A percentile compares a stretch with the other conserved stretches of the same genome.
Conservation (phyloP, 495 filamentous ascomycete genomes). For the Daldinia concentrica region DNA sequence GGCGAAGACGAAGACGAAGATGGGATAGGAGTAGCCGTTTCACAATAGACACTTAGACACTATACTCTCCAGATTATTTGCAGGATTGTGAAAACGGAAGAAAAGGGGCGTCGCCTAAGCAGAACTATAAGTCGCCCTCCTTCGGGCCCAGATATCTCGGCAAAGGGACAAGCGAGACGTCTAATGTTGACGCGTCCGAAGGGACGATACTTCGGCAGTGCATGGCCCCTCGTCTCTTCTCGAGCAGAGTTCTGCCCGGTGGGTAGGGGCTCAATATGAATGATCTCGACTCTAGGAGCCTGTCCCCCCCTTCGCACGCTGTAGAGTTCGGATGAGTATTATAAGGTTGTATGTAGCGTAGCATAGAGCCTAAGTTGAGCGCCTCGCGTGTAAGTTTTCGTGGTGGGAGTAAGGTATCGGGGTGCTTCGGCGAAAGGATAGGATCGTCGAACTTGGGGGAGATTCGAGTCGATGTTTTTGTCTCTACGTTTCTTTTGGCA, state of each 20-base stretch:
- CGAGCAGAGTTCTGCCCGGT: slow-evolving; percentile 15
- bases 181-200: slow-evolving; percentile 35
- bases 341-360: slow-evolving; percentile 13
- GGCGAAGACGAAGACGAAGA: not conserved
- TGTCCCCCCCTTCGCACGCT: not conserved
- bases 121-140: slow-evolving; percentile 26
- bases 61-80: not conserved
- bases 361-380: slow-evolving; percentile 4
- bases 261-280: slow-evolving; percentile 17
- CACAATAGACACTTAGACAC: not conserved
- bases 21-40: not conserved
- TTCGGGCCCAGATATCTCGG: slow-evolving; percentile 21
- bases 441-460: slow-evolving; percentile 2
- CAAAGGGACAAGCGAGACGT: not conserved
- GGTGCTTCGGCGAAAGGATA: not conserved
- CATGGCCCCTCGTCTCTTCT: slow-evolving; percentile 7
- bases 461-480: not conserved
- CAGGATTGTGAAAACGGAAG: not conserved
- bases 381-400: slow-evolving; percentile 17
- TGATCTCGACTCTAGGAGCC: not conserved
- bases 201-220: slow-evolving; percentile 32
- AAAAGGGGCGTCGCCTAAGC: not conserved
- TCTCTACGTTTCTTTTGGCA: not conserved
- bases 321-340: slow-evolving; percentile 22
- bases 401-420: not conserved